Evolutionary conservation across 2,329 filamentous ascomycete genomes (phyloP), one percentile per base, ranked within the genome.

Genomic region (Beauveria sp.): DNA sequence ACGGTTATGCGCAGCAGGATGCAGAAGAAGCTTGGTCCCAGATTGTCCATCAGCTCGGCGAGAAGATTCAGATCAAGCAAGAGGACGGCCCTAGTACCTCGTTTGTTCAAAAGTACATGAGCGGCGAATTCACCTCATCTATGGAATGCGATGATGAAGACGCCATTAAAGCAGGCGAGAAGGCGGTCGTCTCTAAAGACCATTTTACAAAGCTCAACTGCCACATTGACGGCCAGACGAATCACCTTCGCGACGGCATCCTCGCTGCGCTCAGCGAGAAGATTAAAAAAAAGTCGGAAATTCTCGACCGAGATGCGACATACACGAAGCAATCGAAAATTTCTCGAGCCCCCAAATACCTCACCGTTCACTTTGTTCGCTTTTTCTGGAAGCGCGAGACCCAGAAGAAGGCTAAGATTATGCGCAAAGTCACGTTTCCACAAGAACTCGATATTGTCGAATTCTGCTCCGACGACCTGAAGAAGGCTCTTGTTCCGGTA

Each of bases 11-110:
- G n/a, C 95, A 99, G 75, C 95, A 99, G 76, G 95, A 99, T 77
- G 95, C 95, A 1, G 95, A 99, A 74, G 95, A 99, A 75, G 95
- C 93, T 52, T 99, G 93, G 92, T 95, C 93, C 22, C 93, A 98
- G 72, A 96, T 99, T 64, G 78, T 99, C 6, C 86, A 89, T 50
- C 90, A 93, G 70, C 78, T 99, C 43, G 86, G 89, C 64, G 84
- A 89, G 69, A 93, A 90, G 71, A 77, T 98, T 56, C 87, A 86
- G 71, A 75, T 89, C 65, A 86, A 84, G 68, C 81, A 83, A 9
- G 74, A 77, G 22, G 75, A 75, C 20, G 74, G 78, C 3, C 71
- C 78, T 2, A 81, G 86, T 2, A 73, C 79, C 1, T 90, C 90
- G 0, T 96, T 96, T 71, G 84, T 99, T 64, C 91, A 97, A 71